Conservation (phyloP, 305 asterid genomes). For the Solanum hybrid region DNA sequence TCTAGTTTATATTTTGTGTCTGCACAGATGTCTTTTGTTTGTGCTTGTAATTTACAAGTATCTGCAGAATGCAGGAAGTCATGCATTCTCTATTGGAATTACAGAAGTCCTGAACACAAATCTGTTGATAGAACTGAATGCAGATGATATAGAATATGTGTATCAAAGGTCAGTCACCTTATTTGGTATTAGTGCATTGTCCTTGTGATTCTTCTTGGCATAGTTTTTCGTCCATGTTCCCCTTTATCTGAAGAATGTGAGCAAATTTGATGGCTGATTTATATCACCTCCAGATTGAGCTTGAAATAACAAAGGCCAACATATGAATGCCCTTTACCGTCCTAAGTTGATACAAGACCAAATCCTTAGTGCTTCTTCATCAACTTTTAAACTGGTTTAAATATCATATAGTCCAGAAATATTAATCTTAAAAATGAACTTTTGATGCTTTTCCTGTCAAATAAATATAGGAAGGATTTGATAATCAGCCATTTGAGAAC, state of each 20-base stretch:
- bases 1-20: slow-evolving; percentile 15
- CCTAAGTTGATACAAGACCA: not conserved
- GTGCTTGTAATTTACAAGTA: slow-evolving; percentile 5
- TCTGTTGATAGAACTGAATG: slow-evolving; percentile 82
- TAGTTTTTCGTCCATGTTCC: not conserved
- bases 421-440: not conserved
- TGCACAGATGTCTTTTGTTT: not conserved
- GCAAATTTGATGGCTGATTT: not conserved
- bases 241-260: not conserved
- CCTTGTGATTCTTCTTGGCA: not conserved
- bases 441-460: not conserved
- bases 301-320: not conserved
- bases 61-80: slow-evolving; percentile 75
- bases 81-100: slow-evolving; percentile 80
- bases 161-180: slow-evolving; percentile 58
- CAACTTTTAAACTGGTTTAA: not conserved
- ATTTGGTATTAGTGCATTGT: not conserved
- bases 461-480: not conserved
- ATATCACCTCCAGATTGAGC: not conserved
- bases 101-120: slow-evolving; percentile 85
- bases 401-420: not conserved
- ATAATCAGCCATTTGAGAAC: not conserved
- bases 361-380: not conserved
- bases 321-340: not conserved
- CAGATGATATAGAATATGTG: slow-evolving; percentile 89